A percentile compares a stretch with the other conserved stretches of the same genome.
These are phyloP conservation scores for Pichia sporocuriosa DNA, from an alignment of 805 yeast genomes.

Conservation along the genomic window DNA sequence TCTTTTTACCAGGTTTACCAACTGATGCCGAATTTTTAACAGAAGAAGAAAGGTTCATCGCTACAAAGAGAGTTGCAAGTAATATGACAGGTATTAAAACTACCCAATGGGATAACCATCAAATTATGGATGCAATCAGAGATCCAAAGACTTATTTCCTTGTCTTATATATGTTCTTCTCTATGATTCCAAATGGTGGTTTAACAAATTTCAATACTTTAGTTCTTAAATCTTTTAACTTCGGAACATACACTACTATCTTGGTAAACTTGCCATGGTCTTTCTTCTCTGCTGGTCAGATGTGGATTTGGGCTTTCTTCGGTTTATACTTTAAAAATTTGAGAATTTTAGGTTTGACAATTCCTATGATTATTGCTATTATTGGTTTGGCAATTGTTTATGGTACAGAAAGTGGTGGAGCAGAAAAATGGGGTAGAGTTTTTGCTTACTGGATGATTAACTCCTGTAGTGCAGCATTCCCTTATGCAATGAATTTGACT, in stretches of 20 bases:
- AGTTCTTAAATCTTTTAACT: slow-evolving; percentile 16
- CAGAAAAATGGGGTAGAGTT: slow-evolving; percentile 26
- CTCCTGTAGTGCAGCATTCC: slow-evolving; percentile 29
- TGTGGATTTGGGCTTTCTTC: slow-evolving; percentile 17
- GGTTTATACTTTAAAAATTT: slow-evolving; percentile 12
- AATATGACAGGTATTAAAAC: slow-evolving; percentile 34
- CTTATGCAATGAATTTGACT: slow-evolving; percentile 22
- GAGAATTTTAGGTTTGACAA: slow-evolving; percentile 31
- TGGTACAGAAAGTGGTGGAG: slow-evolving; percentile 15
- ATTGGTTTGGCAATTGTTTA: slow-evolving; percentile 15
- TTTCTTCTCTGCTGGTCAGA: slow-evolving; percentile 19
- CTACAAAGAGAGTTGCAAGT: slow-evolving; percentile 34
- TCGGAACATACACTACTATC: slow-evolving; percentile 16
- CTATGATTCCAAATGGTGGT: slow-evolving; percentile 20
- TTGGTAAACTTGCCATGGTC: slow-evolving; percentile 20
- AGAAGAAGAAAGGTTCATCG: slow-evolving; percentile 31
- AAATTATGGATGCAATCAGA: slow-evolving; percentile 38
- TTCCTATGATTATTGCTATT: slow-evolving; percentile 40
- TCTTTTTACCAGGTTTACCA: slow-evolving; percentile 49
- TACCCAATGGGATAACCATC: slow-evolving; percentile 37
- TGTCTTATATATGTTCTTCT: slow-evolving; percentile 20
- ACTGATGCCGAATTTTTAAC: slow-evolving; percentile 39
- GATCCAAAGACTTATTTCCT: slow-evolving; percentile 42
- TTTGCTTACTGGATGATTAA: slow-evolving; percentile 31
- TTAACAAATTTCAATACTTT: slow-evolving; percentile 18